Percentiles rank a stretch among this genome's conserved stretches.
phyloP scores from a whole-genome alignment of 352 stramenopile genomes.

The Phytophthora meadii region DNA sequence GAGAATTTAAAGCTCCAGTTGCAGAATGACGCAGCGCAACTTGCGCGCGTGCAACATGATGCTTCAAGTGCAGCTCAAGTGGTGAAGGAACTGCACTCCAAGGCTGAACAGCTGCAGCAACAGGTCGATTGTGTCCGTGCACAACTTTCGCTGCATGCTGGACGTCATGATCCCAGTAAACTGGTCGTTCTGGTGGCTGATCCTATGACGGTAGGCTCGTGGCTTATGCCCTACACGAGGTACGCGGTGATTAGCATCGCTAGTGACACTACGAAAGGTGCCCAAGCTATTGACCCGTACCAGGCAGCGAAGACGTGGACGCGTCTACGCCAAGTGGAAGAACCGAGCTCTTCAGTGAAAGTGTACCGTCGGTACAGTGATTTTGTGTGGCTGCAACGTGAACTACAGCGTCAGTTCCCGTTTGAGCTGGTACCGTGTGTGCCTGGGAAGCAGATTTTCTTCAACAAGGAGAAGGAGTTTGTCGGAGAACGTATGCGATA shows the following conservation, averaged over 20 bases:
- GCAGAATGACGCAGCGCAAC: slow-evolving; percentile 70
- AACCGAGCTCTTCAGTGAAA: slow-evolving; percentile 78
- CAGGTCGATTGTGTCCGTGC: slow-evolving; percentile 81
- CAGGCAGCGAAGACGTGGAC: slow-evolving; percentile 81
- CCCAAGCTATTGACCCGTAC: slow-evolving; percentile 64
- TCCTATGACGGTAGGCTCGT: slow-evolving; percentile 81
- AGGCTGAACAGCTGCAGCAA: slow-evolving; percentile 74
- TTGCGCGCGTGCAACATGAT: slow-evolving; percentile 76
- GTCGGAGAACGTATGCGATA: slow-evolving; percentile 84
- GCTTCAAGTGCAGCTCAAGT: slow-evolving; percentile 70
- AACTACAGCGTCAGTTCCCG: slow-evolving; percentile 71
- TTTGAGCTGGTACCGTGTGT: slow-evolving; percentile 80
- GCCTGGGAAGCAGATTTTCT: slow-evolving; percentile 80
- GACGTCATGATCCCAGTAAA: slow-evolving; percentile 76
- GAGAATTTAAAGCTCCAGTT: slow-evolving; percentile 78
- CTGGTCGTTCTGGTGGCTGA: slow-evolving; percentile 86
- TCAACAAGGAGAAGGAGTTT: slow-evolving; percentile 90
- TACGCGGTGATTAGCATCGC: slow-evolving; percentile 86
- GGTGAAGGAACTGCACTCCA: slow-evolving; percentile 71
- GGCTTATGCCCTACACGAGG: slow-evolving; percentile 84
- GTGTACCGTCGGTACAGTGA: slow-evolving; percentile 89
- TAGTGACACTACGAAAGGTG: slow-evolving; percentile 51
- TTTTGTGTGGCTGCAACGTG: slow-evolving; percentile 84
- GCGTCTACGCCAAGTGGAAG: slow-evolving; percentile 71
- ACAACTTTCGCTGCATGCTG: slow-evolving; percentile 80